Evolutionary conservation across 75 land plant genomes (phyloP).

Genomic region (Selaginella moellendorffii): DNA sequence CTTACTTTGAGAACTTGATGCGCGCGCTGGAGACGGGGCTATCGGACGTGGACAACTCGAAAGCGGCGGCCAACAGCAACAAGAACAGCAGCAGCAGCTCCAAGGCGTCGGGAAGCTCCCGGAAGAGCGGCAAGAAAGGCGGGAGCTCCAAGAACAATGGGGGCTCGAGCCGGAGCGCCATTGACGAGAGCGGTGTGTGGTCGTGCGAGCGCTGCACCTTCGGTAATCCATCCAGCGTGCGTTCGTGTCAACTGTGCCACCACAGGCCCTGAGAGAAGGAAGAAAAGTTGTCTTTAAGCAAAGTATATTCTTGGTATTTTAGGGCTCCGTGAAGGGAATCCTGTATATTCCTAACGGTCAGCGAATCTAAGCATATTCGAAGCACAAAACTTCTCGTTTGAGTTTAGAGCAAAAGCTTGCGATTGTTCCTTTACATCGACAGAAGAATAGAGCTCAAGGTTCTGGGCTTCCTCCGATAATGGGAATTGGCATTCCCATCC

Average conservation of each 20-base stretch:
- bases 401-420: no score
- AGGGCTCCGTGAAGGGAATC: no score
- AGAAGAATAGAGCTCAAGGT: no score
- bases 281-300: no score
- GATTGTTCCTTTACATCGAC: no score
- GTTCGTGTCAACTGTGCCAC: neutral
- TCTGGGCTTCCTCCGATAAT: neutral
- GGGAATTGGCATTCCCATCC: neutral
- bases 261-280: neutral
- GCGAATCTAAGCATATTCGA: no score
- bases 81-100: constrained; percentile 2
- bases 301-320: no score
- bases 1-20: constrained; percentile 17
- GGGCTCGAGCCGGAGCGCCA: neutral
- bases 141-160: constrained; percentile 9
- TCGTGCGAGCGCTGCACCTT: constrained; percentile 13
- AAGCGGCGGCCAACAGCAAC: neutral
- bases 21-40: constrained; percentile 16
- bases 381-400: no score
- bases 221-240: neutral
- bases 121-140: neutral
- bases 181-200: constrained; percentile 10
- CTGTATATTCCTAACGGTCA: no score
- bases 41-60: constrained; percentile 17
- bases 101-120: neutral